Evolutionary conservation across 2,329 filamentous ascomycete species (phyloP), one percentile per base, ranked within the genome.

Genomic region (Zasmidium citrigriseum): DNA sequence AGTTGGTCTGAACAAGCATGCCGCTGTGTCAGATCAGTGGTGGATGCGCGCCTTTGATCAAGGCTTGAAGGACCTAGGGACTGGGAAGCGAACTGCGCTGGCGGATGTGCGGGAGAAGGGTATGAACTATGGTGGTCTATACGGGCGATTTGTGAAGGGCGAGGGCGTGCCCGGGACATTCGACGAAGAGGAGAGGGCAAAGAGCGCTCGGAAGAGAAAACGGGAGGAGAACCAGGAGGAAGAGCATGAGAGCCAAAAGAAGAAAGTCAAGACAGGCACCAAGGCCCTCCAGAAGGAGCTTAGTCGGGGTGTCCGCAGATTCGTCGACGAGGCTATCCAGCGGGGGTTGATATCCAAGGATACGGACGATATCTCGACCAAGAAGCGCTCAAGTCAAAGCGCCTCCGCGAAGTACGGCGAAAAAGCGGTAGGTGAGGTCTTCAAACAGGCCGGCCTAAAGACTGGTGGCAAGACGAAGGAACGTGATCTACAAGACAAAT

Each of bases 1-100:
- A 22, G 80, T 98, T 4, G 93, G 93, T 55, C 87, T 90, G 72
- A 91, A 90, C 73, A 85, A 85, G 64, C 83, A 83, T 57, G 75
- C 79, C 57, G 80, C 80, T 24, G 80, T 84, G 27, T 81, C 83
- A 67, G 93, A 97, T 72, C 92, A 96, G 73, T 99, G 95, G 95
- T 99, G 95, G 95, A 82, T 96, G 76, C 89, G 91, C 58, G 95
- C 95, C 11, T 97, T 96, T 67, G 93, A 98, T 75, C 88, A 92
- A 72, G 92, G 93, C 56, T 79, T 97, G 64, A 89, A 95, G 74
- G 89, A 88, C 3, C 82, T 96, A 54, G 82, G 81, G 0, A 75
- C 77, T 3, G 89, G 66, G 77, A 88, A 79, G 82, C 84, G 59
- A 73, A 87, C 85, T 54, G 82, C 83, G 52, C 69, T 79, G 71